A percentile compares a stretch with the other conserved stretches of the same genome.
Evolutionary conservation across 305 asterid genomes (phyloP).

Genomic region (Plantago coronopus): DNA sequence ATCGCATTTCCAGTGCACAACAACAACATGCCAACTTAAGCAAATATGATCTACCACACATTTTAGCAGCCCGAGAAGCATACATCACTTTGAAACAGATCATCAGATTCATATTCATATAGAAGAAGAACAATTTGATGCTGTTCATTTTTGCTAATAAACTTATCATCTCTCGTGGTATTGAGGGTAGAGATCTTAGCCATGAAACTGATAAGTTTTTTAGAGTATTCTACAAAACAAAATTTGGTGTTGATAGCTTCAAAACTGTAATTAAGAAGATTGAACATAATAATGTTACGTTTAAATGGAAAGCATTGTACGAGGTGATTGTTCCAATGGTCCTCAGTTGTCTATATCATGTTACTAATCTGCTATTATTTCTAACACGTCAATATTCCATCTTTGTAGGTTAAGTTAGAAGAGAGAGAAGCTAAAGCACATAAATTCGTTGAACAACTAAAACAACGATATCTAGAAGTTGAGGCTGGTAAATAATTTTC

Average conservation of each 20-base stretch:
- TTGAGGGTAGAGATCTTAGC: slow-evolving; percentile 86
- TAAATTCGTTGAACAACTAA: slow-evolving; percentile 42
- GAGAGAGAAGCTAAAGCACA: slow-evolving; percentile 50
- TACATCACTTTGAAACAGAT: too few species aligned
- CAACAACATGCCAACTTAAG: too few species aligned
- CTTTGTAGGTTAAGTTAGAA: slow-evolving; percentile 56
- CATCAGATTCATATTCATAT: too few species aligned
- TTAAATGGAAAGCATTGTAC: slow-evolving; percentile 59
- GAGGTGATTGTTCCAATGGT: slow-evolving; percentile 49
- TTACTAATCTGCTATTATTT: slow-evolving; percentile 20
- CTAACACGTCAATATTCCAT: slow-evolving; percentile 19
- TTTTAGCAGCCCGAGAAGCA: too few species aligned
- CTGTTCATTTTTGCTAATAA: slow-evolving; percentile 9
- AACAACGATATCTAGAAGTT: slow-evolving; percentile 51
- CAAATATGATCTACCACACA: too few species aligned
- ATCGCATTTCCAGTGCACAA: too few species aligned
- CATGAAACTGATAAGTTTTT: slow-evolving; percentile 63
- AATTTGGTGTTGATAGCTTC: slow-evolving; percentile 55
- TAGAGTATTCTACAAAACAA: slow-evolving; percentile 53
- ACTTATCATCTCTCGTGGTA: slow-evolving; percentile 18
- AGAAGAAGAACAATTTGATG: neutral
- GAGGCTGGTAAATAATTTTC: slow-evolving; percentile 50
- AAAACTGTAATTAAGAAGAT: slow-evolving; percentile 44
- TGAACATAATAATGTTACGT: slow-evolving; percentile 39
- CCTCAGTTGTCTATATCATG: slow-evolving; percentile 16